A percentile compares a stretch with the other conserved stretches of the same genome.
Conservation (phyloP, 2,329 filamentous ascomycete species). For the Colletotrichum endophyticum region DNA sequence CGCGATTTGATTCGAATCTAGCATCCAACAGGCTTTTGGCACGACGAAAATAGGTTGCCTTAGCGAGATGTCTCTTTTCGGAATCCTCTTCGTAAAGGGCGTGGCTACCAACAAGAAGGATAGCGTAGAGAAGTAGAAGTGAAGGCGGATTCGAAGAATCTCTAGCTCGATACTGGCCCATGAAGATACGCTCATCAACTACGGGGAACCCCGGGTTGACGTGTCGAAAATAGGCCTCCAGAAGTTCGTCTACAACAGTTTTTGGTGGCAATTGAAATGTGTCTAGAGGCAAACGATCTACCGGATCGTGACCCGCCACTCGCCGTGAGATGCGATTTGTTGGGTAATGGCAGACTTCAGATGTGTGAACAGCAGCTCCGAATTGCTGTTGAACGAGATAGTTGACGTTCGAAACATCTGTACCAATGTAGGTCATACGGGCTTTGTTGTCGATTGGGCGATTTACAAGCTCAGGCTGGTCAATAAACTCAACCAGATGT, state of each 20-base stretch:
- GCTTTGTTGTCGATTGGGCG: background rate
- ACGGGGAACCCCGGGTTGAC: background rate
- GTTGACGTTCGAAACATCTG: background rate
- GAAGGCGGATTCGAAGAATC: background rate
- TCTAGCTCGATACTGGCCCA: background rate
- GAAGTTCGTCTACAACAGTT: background rate
- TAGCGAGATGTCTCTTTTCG: background rate
- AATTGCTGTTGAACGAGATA: background rate
- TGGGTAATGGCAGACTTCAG: background rate
- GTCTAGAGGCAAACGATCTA: background rate
- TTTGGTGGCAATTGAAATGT: background rate
- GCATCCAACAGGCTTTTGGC: background rate
- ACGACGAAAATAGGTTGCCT: background rate
- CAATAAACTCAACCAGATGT: background rate
- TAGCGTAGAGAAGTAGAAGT: background rate
- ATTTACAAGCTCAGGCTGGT: background rate
- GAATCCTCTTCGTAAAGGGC: background rate
- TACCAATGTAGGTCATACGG: background rate
- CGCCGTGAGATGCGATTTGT: background rate
- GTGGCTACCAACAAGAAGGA: background rate
- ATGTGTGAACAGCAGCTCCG: constrained; percentile 3
- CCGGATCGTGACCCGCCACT: background rate
- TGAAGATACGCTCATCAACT: background rate
- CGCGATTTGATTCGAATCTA: background rate
- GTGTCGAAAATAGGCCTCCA: background rate